phyloP scores from a whole-genome alignment of 495 filamentous ascomycete species.

The Tuber indicum region DNA sequence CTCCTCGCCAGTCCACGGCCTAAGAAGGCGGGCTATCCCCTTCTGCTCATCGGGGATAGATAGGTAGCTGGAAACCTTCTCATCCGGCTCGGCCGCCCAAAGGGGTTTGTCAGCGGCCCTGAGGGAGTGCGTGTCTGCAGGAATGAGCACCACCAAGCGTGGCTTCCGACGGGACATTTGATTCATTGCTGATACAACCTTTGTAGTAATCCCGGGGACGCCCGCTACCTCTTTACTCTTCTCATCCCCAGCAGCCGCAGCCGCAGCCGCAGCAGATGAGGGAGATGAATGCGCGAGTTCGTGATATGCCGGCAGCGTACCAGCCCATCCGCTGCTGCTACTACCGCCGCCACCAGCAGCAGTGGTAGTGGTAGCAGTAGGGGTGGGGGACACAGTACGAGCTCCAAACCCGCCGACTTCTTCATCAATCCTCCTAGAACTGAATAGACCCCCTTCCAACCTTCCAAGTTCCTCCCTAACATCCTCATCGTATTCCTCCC shows the following conservation, averaged over 20 bases:
- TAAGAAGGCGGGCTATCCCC: conserved; percentile 22
- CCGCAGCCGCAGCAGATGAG: background rate
- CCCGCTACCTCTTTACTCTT: background rate
- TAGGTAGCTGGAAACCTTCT: conserved; percentile 17
- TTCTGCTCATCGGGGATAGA: conserved; percentile 22
- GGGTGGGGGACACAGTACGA: background rate
- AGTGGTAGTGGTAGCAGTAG: background rate
- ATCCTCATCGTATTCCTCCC: conserved; percentile 4
- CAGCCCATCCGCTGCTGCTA: background rate
- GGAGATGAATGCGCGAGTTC: conserved; percentile 2
- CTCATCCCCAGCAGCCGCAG: background rate
- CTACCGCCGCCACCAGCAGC: background rate
- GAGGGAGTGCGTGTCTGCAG: conserved; percentile 21
- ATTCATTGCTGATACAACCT: background rate
- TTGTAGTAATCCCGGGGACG: background rate
- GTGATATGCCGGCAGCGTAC: conserved; percentile 16
- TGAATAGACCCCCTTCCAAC: conserved; percentile 15
- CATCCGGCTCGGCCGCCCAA: conserved; percentile 15
- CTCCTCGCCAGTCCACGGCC: conserved; percentile 11
- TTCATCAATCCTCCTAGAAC: conserved; percentile 2
- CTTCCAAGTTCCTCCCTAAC: conserved; percentile 10
- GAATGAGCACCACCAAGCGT: conserved; percentile 10
- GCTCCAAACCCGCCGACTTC: background rate
- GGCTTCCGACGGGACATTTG: conserved; percentile 4
- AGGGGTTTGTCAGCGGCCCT: conserved; percentile 15